Conservation (phyloP, 345 rosid genomes). For the Cardamine occulta region DNA sequence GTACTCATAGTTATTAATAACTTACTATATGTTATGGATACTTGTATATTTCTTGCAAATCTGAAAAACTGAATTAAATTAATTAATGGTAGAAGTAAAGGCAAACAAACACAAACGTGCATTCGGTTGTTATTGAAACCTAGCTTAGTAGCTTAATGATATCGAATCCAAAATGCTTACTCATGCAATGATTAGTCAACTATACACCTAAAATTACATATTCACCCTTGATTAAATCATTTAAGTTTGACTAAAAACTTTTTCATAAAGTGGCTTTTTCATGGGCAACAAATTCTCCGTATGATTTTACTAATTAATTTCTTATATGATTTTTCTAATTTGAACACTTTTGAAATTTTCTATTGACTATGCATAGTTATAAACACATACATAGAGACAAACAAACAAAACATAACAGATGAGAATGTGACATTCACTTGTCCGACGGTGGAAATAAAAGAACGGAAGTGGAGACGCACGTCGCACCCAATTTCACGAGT, state of each 20-base stretch:
- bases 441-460: slow-evolving; percentile 23
- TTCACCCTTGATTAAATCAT: slow-evolving; percentile 35
- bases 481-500: slow-evolving; percentile 18
- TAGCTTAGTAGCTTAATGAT: neutral
- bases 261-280: slow-evolving; percentile 34
- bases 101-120: slow-evolving; percentile 16
- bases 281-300: slow-evolving; percentile 23
- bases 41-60: neutral
- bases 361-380: slow-evolving; percentile 2
- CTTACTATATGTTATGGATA: neutral
- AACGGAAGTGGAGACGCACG: slow-evolving; percentile 37
- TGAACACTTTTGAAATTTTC: neutral
- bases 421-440: slow-evolving; percentile 30
- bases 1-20: neutral
- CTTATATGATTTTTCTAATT: slow-evolving; percentile 4
- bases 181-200: slow-evolving; percentile 42
- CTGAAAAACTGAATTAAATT: neutral
- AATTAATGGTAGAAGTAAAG: slow-evolving; percentile 9
- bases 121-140: neutral
- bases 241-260: slow-evolving; percentile 20
- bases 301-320: neutral
- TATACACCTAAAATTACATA: slow-evolving; percentile 19
- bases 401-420: neutral
- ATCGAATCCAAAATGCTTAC: slow-evolving; percentile 32
- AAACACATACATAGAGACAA: slow-evolving; percentile 16